phyloP scores from a whole-genome alignment of 768 basidiomycete species.

The Crepidotus variabilis region DNA sequence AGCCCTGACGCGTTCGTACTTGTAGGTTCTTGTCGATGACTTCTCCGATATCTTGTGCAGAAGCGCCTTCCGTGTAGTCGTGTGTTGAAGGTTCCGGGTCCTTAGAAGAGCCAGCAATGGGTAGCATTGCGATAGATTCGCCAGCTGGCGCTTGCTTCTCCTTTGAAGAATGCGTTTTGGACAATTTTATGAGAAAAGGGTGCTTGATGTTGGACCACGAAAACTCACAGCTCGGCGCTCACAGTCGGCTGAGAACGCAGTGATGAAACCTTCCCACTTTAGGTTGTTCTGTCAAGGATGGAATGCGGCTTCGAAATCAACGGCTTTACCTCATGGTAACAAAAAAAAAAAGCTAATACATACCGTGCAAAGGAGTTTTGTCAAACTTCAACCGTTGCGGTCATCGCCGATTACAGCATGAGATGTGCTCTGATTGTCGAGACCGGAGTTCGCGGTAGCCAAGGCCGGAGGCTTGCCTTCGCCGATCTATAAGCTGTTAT shows the following conservation, averaged over 20 bases:
- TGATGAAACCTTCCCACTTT: not conserved
- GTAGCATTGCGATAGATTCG: slow-evolving; percentile 38
- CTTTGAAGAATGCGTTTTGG: slow-evolving; percentile 18
- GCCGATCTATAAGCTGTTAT: too few relatives aligned
- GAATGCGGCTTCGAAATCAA: too few relatives aligned
- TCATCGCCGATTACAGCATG: too few relatives aligned
- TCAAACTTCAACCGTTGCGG: too few relatives aligned
- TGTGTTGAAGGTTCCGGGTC: slow-evolving; percentile 18
- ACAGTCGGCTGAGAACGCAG: not conserved
- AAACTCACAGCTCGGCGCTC: not conserved
- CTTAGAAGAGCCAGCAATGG: slow-evolving; percentile 31
- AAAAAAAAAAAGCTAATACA: too few relatives aligned
- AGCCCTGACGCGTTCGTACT: slow-evolving; percentile 55
- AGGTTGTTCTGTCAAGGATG: not conserved
- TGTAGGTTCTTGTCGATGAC: slow-evolving; percentile 46
- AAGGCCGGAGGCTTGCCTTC: too few relatives aligned
- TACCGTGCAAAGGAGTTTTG: too few relatives aligned
- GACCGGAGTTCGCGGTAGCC: too few relatives aligned
- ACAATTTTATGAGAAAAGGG: slow-evolving; percentile 3
- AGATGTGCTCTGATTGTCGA: too few relatives aligned
- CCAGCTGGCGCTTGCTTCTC: slow-evolving; percentile 7
- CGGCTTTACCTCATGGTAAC: not conserved
- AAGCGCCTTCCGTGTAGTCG: slow-evolving; percentile 89
- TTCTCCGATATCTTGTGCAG: slow-evolving; percentile 64
- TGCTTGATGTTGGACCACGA: not conserved